phyloP scores from a whole-genome alignment of 1,284 basidiomycete species.

The Cryptococcus maquisensis region DNA sequence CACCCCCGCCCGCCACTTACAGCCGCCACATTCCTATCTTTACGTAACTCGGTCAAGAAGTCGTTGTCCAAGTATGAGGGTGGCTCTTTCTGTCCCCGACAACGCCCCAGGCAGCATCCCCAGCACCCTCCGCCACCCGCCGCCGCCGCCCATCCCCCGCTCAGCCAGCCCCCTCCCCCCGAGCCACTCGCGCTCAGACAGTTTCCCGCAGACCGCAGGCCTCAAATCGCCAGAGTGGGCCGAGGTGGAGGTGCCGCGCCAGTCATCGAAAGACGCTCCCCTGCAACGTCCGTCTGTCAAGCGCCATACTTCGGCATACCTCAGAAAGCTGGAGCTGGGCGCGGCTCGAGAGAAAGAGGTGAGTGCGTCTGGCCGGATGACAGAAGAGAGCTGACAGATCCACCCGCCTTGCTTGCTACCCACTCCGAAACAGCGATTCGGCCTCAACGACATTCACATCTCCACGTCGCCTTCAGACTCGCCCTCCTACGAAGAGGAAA shows the following conservation, averaged over 20 bases:
- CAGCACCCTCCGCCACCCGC: too few species aligned
- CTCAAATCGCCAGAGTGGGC: neutral
- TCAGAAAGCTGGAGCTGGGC: slow-evolving; percentile 10
- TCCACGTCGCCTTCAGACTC: slow-evolving; percentile 9
- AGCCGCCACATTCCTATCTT: too few species aligned
- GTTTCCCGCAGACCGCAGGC: neutral
- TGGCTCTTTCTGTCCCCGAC: too few species aligned
- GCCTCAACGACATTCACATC: slow-evolving; percentile 13
- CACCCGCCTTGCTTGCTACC: neutral
- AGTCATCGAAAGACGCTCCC: neutral
- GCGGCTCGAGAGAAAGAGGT: slow-evolving; percentile 13
- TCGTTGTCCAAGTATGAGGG: too few species aligned
- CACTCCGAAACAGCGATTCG: slow-evolving; percentile 18
- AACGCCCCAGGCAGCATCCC: too few species aligned
- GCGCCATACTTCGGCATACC: slow-evolving; percentile 1
- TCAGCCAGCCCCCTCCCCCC: too few species aligned
- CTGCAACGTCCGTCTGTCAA: neutral
- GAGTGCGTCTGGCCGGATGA: neutral
- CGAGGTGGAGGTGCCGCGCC: neutral
- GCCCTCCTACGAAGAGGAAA: slow-evolving; percentile 8
- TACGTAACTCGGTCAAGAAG: too few species aligned
- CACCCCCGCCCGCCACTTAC: too few species aligned
- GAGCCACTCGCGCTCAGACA: neutral
- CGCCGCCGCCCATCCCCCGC: too few species aligned
- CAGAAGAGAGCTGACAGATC: neutral